Evolutionary conservation across 2,329 filamentous ascomycete genomes (phyloP).

Genomic region (Sclerotinia glacialis): DNA sequence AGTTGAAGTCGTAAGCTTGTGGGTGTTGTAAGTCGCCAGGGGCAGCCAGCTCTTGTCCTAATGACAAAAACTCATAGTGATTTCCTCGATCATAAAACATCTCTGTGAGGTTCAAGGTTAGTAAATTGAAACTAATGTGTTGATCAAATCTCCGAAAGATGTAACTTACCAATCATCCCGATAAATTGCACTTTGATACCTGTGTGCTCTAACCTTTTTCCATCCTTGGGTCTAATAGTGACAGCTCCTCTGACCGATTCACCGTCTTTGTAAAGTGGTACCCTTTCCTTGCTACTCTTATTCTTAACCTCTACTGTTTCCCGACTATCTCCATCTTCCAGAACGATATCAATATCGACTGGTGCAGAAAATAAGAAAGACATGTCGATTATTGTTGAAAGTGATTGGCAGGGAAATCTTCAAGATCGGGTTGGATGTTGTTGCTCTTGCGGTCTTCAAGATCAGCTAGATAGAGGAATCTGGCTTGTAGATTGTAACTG

Average conservation of each 20-base stretch:
- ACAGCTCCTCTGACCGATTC: slow-evolving; percentile 97
- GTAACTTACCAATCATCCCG: slow-evolving; percentile 79
- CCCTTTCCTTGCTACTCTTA: slow-evolving; percentile 95
- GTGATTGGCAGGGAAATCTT: no score
- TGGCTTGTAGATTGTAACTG: neutral
- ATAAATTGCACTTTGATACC: slow-evolving; percentile 99
- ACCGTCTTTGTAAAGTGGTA: slow-evolving; percentile 94
- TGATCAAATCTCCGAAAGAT: neutral
- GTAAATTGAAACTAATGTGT: slow-evolving; percentile 3
- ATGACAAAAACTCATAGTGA: slow-evolving; percentile 97
- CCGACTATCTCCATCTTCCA: slow-evolving; percentile 91
- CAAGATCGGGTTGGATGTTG: neutral
- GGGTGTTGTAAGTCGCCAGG: slow-evolving; percentile 98
- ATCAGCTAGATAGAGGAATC: neutral
- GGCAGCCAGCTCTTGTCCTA: slow-evolving; percentile 93
- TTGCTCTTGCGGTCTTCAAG: neutral
- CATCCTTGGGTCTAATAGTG: slow-evolving; percentile 94
- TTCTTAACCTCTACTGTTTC: slow-evolving; percentile 97
- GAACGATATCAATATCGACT: slow-evolving; percentile 97
- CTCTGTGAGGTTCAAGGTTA: slow-evolving; percentile 53
- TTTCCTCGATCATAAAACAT: slow-evolving; percentile 99
- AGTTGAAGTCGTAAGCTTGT: slow-evolving; percentile 98
- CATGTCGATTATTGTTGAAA: slow-evolving; percentile 52
- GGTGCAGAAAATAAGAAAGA: slow-evolving; percentile 98
- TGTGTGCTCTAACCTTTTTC: slow-evolving; percentile 94